Conservation (phyloP, 1,284 basidiomycete genomes). For the Gymnopus androsaceus region DNA sequence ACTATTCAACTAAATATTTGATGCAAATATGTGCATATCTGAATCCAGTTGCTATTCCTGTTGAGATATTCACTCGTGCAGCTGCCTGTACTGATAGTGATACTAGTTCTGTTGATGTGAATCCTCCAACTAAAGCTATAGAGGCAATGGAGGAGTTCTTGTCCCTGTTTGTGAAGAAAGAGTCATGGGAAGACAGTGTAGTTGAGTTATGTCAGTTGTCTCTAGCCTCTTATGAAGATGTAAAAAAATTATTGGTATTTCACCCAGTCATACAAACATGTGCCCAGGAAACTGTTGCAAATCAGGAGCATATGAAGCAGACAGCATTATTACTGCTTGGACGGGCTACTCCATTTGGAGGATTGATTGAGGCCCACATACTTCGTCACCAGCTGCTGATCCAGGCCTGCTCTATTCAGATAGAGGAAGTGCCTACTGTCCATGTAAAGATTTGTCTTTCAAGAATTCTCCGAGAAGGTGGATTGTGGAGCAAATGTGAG, state of each 20-base stretch:
- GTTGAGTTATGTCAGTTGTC: too few species aligned
- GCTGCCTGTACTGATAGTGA: neutral
- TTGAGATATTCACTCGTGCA: too few species aligned
- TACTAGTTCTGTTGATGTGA: neutral
- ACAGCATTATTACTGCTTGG: neutral
- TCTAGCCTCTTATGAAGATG: too few species aligned
- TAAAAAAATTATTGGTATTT: too few species aligned
- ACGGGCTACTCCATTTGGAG: neutral
- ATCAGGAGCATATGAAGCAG: neutral
- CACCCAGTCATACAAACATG: too few species aligned
- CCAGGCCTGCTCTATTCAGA: neutral
- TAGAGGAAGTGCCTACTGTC: neutral
- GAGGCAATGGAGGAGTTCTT: neutral
- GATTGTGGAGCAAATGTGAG: neutral
- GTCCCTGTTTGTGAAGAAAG: neutral
- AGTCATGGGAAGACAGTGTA: slow-evolving; percentile 1
- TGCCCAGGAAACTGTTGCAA: neutral
- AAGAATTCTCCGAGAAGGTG: neutral
- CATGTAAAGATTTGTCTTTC: neutral
- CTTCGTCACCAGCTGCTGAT: neutral
- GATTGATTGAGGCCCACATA: neutral
- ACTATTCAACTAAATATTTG: neutral
- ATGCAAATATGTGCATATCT: too few species aligned
- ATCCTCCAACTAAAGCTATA: neutral
- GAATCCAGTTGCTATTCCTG: too few species aligned